These are phyloP conservation scores for Echium plantagineum DNA, from an alignment of 257 asterid species.

Conservation along the genomic window DNA sequence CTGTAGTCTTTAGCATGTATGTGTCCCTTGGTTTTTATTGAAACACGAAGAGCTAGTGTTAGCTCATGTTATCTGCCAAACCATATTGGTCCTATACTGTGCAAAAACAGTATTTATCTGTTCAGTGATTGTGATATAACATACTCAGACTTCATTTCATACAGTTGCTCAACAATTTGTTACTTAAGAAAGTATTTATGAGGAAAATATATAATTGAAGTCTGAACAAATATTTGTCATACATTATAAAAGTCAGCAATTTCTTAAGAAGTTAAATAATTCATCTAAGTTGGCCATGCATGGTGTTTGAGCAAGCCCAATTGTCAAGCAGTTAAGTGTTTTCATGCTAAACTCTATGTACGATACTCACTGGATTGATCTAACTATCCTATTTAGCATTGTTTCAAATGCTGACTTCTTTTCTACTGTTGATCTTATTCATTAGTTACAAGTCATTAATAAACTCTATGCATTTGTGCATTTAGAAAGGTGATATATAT, in stretches of 20 bases:
- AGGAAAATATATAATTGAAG: neutral
- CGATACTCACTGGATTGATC: neutral
- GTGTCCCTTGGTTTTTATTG: neutral
- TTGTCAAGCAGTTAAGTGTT: neutral
- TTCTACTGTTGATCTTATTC: neutral
- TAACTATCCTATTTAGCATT: neutral
- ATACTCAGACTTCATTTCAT: neutral
- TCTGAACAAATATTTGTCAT: no score
- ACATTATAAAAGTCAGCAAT: neutral
- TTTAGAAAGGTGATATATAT: neutral
- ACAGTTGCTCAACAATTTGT: neutral
- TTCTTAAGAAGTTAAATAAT: no score
- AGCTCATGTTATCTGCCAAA: neutral
- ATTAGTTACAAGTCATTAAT: neutral
- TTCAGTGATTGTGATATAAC: neutral
- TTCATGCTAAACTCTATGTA: neutral
- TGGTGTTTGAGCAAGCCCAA: neutral
- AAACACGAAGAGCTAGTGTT: neutral
- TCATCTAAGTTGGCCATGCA: neutral
- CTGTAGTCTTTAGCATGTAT: neutral
- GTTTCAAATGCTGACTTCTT: neutral
- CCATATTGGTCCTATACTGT: neutral
- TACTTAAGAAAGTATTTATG: neutral
- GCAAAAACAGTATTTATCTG: neutral
- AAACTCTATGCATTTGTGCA: neutral